Evolutionary conservation across 495 filamentous ascomycete genomes (phyloP), one percentile per base, ranked within the genome.

Genomic region (Penicillium dipodomyicola): DNA sequence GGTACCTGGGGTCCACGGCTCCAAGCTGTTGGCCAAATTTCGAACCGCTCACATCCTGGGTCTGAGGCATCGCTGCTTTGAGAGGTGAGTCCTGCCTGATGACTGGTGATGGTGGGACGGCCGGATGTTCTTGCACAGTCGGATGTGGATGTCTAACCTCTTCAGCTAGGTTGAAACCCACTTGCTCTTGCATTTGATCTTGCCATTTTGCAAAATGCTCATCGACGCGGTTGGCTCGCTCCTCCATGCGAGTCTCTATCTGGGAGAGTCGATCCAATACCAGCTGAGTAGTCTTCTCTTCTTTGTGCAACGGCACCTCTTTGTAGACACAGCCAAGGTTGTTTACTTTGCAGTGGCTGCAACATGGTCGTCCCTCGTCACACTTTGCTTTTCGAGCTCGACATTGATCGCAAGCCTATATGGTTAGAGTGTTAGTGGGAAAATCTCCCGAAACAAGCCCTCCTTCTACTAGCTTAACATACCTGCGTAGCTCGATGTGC

Each of bases 331-430:
- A 85, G 45, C 63, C 60, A 44, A 82, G 64, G 44, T 68, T 74
- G 23, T 82, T 82, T 53, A 84, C 82, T 51, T 77, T 82, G 68
- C 82, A 85, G 59, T 82, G 80, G 47, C 80, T 81, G 64, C 82
- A 85, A 35, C 72, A 65, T 0, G 82, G 82, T 39, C 82, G 76
- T 30, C 82, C 81, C 64, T 85, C 82, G 43, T 85, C 82, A 52
- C 82, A 85, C 62, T 85, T 85, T n/a, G 82, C 82, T 60, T 85
- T 85, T 53, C 82, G 74, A 19, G 80, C 69, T 59, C 82, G 80
- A 61, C 82, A 85, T 65, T 80, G 80, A 58, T 85, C 82, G 56
- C 82, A 85, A 25, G 82, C 82, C 82, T 84, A 40, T 32, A 54
- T 14, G 3, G 19, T 29, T 49, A 8, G 6, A 29, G 4, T 32